Evolutionary conservation across 192 early-diverging fungal genomes (phyloP).

Genomic region (Rhizophagus sp.): DNA sequence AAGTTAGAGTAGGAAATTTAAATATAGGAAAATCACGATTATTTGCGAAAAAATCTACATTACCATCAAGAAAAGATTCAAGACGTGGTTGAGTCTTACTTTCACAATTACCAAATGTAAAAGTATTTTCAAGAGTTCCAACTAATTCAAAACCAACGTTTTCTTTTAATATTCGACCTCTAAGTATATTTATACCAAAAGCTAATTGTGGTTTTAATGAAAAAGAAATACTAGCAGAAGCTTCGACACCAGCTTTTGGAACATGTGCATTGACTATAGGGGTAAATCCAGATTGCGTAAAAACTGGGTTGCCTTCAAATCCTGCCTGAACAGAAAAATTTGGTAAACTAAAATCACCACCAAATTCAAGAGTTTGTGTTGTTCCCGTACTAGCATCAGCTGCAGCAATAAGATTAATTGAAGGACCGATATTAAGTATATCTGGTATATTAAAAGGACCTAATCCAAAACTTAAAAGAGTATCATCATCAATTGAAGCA

Average conservation of each 20-base stretch:
- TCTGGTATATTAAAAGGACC: slow-evolving; percentile 4
- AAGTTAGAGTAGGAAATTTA: not conserved
- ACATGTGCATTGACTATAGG: not conserved
- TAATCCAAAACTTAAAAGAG: too few species aligned
- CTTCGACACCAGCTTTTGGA: too few species aligned
- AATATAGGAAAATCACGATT: not conserved
- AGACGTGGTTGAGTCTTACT: not conserved
- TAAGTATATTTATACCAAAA: not conserved
- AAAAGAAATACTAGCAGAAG: not conserved
- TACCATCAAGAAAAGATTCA: not conserved
- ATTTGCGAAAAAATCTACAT: slow-evolving; percentile 4
- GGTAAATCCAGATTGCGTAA: not conserved
- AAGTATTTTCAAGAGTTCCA: not conserved
- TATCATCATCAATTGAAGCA: too few species aligned
- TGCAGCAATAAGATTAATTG: not conserved
- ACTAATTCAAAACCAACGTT: slow-evolving; percentile 10
- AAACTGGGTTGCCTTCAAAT: too few species aligned
- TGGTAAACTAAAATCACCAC: not conserved
- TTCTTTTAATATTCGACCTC: too few species aligned
- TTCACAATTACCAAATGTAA: not conserved
- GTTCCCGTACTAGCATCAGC: too few species aligned
- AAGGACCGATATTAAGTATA: slow-evolving; percentile 10
- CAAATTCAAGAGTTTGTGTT: too few species aligned
- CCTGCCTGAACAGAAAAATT: not conserved
- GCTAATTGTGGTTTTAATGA: slow-evolving; percentile 21